Evolutionary conservation across 129 eudicot genomes (phyloP).

Genomic region (Tagetes erecta): DNA sequence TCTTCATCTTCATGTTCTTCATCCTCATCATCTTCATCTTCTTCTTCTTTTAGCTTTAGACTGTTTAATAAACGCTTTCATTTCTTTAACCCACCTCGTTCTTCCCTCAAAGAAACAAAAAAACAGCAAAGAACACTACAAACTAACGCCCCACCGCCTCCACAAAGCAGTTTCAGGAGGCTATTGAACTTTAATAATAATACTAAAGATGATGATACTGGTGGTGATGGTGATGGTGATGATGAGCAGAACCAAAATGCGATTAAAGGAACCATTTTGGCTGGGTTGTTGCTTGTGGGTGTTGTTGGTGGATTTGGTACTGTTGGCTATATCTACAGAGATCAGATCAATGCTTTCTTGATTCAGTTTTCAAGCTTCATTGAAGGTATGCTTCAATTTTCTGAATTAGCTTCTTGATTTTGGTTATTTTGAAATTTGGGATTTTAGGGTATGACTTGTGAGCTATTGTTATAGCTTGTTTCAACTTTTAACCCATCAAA

Average conservation of each 20-base stretch:
- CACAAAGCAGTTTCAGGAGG: constrained; percentile 38
- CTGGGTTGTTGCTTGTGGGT: constrained; percentile 85
- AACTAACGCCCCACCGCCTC: constrained; percentile 35
- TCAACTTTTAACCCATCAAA: background rate
- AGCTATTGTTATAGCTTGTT: too few species aligned
- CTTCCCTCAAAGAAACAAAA: constrained; percentile 67
- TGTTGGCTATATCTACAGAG: constrained; percentile 84
- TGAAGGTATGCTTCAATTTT: constrained; percentile 53
- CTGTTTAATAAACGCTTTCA: constrained; percentile 54
- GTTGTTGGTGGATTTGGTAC: constrained; percentile 89
- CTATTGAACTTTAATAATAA: constrained; percentile 53
- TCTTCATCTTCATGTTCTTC: constrained; percentile 25
- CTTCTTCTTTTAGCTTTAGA: constrained; percentile 32
- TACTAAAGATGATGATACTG: constrained; percentile 21
- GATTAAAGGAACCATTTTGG: constrained; percentile 74
- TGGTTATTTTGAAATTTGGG: background rate
- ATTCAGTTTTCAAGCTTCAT: constrained; percentile 77
- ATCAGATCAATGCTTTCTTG: constrained; percentile 84
- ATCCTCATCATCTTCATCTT: constrained; percentile 21
- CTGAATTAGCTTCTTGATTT: background rate
- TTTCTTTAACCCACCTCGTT: constrained; percentile 68
- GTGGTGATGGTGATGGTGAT: constrained; percentile 27
- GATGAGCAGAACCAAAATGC: constrained; percentile 48
- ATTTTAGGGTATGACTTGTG: background rate
- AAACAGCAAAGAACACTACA: constrained; percentile 48